A percentile compares a stretch with the other conserved stretches of the same genome.
phyloP scores from a whole-genome alignment of 306 rosid species.

The Lathyrus aphaca region DNA sequence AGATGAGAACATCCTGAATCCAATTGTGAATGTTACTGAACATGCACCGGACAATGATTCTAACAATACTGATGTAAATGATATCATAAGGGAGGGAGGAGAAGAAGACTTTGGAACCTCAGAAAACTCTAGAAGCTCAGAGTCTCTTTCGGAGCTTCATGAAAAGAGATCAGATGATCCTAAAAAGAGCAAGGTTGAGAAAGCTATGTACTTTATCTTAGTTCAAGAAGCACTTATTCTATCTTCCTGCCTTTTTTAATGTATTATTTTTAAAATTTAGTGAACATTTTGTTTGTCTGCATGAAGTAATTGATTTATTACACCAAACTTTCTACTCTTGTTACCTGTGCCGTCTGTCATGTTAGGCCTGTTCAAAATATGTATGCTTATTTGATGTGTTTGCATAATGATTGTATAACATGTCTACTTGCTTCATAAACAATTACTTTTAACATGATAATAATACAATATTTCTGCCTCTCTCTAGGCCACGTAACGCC shows the following conservation, averaged over 20 bases:
- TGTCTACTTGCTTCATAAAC: background rate
- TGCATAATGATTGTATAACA: slow-evolving; percentile 8
- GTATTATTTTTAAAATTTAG: slow-evolving; percentile 8
- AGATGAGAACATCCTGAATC: slow-evolving; percentile 32
- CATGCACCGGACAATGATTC: slow-evolving; percentile 30
- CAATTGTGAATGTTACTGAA: slow-evolving; percentile 34
- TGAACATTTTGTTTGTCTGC: background rate
- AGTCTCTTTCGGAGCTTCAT: slow-evolving; percentile 40
- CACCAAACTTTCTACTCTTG: slow-evolving; percentile 3
- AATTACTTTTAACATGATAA: background rate
- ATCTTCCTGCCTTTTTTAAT: slow-evolving; percentile 28
- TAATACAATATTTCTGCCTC: slow-evolving; percentile 8
- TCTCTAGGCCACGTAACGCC: background rate
- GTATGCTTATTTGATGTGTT: slow-evolving; percentile 16
- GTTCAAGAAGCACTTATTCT: slow-evolving; percentile 32
- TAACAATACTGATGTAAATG: slow-evolving; percentile 35
- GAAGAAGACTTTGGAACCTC: slow-evolving; percentile 33
- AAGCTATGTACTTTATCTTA: slow-evolving; percentile 30
- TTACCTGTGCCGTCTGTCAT: slow-evolving; percentile 18
- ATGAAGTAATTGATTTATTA: slow-evolving; percentile 10
- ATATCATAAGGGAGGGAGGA: slow-evolving; percentile 40
- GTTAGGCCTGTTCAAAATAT: background rate
- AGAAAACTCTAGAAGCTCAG: slow-evolving; percentile 41
- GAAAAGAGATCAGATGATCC: slow-evolving; percentile 39
- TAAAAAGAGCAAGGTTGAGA: slow-evolving; percentile 46